These are phyloP conservation scores for Colletotrichum destructivum DNA, from an alignment of 2,329 filamentous ascomycete species.

Conservation along the genomic window DNA sequence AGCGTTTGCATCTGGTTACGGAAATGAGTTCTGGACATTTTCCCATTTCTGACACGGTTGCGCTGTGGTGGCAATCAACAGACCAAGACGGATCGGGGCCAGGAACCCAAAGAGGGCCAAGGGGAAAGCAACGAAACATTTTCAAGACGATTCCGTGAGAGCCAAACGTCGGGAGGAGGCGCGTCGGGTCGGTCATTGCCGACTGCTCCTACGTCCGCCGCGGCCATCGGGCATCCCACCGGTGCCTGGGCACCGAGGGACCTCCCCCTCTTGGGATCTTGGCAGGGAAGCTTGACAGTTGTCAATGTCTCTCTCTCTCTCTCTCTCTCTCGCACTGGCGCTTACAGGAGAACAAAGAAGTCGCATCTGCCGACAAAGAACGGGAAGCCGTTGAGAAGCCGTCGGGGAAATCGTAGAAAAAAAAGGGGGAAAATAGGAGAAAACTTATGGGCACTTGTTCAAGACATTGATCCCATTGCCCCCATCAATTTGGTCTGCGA, in stretches of 20 bases:
- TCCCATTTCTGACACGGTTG: neutral
- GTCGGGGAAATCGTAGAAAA: neutral
- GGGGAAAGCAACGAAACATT: neutral
- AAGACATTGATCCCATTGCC: slow-evolving; percentile 2
- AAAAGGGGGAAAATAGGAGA: slow-evolving; percentile 7
- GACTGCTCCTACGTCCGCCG: neutral
- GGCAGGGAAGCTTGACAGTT: slow-evolving; percentile 10
- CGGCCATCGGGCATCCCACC: slow-evolving; percentile 10
- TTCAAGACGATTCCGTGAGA: neutral
- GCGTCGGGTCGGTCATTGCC: neutral
- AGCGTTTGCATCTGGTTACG: neutral
- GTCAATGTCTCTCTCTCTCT: neutral
- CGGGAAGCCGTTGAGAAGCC: neutral
- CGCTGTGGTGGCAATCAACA: neutral
- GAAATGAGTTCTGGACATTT: neutral
- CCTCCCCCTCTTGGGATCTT: neutral
- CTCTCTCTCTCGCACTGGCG: neutral
- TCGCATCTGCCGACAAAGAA: neutral
- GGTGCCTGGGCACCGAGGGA: slow-evolving; percentile 6
- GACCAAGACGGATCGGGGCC: neutral
- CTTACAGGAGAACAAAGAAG: neutral
- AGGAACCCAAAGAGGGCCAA: neutral
- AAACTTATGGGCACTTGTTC: slow-evolving; percentile 11
- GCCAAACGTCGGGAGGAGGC: neutral
- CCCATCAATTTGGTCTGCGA: slow-evolving; percentile 39